Percentiles rank a stretch among this genome's conserved stretches.
Evolutionary conservation across 768 basidiomycete genomes (phyloP).

Genomic region (Amanita polypyramis): DNA sequence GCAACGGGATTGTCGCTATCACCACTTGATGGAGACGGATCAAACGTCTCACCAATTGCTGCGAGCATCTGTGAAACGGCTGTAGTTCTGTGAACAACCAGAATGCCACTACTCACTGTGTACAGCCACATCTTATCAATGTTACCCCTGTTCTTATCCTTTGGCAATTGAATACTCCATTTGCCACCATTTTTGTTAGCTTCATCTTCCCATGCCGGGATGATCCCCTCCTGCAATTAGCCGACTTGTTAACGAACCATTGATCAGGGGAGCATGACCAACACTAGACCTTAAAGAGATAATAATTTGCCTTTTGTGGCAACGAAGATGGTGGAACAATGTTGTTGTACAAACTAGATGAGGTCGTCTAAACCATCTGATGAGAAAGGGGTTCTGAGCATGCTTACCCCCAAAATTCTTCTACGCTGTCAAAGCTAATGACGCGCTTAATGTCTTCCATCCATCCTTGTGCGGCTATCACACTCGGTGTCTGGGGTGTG

Average conservation of each 20-base stretch:
- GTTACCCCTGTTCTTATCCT: constrained; percentile 77
- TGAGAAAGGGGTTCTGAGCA: constrained; percentile 3
- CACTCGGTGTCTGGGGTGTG: constrained; percentile 67
- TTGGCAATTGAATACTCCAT: constrained; percentile 96
- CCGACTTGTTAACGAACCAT: background rate
- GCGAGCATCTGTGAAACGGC: constrained; percentile 76
- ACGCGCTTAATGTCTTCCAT: constrained; percentile 99
- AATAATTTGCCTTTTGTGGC: constrained; percentile 97
- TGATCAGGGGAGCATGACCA: background rate
- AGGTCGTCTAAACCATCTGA: constrained; percentile 8
- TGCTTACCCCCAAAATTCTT: constrained; percentile 97
- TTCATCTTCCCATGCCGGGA: constrained; percentile 96
- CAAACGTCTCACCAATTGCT: constrained; percentile 98
- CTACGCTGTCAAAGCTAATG: constrained; percentile 91
- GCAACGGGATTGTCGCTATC: constrained; percentile 26
- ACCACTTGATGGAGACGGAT: constrained; percentile 57
- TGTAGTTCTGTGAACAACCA: constrained; percentile 5
- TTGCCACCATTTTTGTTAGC: constrained; percentile 97
- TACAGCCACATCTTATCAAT: constrained; percentile 98
- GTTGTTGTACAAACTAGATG: constrained; percentile 80
- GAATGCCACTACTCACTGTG: constrained; percentile 46
- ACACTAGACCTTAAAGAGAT: constrained; percentile 82
- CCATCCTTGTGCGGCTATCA: constrained; percentile 78
- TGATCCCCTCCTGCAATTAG: constrained; percentile 71
- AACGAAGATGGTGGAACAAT: constrained; percentile 91